phyloP scores from a whole-genome alignment of 441 rosid species.

The Adansonia rubrostipa region DNA sequence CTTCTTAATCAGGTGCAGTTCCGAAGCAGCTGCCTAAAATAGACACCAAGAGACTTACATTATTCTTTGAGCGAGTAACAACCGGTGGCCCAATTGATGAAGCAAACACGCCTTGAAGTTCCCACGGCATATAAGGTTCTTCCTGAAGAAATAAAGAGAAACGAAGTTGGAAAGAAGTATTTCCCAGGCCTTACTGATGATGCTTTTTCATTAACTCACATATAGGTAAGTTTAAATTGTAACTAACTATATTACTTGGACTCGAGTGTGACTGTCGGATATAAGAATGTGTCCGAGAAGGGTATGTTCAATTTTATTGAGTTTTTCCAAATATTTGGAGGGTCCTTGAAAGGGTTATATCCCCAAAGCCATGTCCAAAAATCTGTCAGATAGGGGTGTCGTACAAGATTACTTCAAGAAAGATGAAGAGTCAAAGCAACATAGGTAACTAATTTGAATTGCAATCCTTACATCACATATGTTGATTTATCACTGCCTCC shows the following conservation, averaged over 20 bases:
- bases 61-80: constrained; percentile 56
- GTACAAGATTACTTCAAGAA: too few relatives aligned
- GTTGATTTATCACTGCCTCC: background rate
- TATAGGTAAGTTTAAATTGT: background rate
- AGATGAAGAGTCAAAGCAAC: too few relatives aligned
- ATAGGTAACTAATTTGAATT: background rate
- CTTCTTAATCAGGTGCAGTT: background rate
- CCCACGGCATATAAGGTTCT: constrained; percentile 44
- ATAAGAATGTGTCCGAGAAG: too few relatives aligned
- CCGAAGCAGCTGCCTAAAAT: background rate
- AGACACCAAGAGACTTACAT: constrained; percentile 45
- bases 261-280: too few relatives aligned
- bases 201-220: background rate
- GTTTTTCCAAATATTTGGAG: too few relatives aligned
- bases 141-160: constrained; percentile 49
- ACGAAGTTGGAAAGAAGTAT: background rate
- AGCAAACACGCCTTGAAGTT: constrained; percentile 43
- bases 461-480: background rate
- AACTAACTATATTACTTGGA: background rate
- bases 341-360: too few relatives aligned
- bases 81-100: constrained; percentile 46
- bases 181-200: background rate
- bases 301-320: too few relatives aligned
- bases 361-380: too few relatives aligned
- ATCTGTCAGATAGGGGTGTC: too few relatives aligned